Evolutionary conservation across 1,284 basidiomycete species (phyloP), one percentile per base, ranked within the genome.

Genomic region (Termitomyces sp.): DNA sequence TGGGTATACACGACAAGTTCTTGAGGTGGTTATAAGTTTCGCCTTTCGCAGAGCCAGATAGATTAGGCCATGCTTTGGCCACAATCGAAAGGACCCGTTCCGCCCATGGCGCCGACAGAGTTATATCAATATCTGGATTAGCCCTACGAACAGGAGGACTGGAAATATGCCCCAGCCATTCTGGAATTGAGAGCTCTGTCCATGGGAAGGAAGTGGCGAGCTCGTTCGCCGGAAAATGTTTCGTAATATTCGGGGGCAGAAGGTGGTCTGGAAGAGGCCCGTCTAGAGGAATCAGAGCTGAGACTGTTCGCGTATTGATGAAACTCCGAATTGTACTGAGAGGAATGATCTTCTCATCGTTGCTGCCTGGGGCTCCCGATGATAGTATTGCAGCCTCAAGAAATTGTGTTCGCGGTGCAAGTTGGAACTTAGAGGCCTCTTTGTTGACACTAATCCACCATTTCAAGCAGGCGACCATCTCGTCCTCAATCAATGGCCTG

Each of bases 381-480:
- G 78, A 70, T 13, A 93, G 65, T 10, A 95, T 74, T 0, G 86
- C 83, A 3, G 85, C 86, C 52, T 86, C 78, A 7, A 95, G 68
- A 5, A 95, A 74, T 56, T 88, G 76, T 2, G 72, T 66, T 21
- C 86, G 79, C 40, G 74, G 71, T 6, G 70, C 63, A 42, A 81
- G 67, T n/a, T 75, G 67, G 19, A 66, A 59, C 41, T 68, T 66
- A 21, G 70, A 68, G 26, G 78, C 66, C 33, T 79, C 75, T 44
- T 79, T 77, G 38, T 82, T 81, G 13, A 92, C 68, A 21, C 71
- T 68, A 49, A 88, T 81, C 90, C 94, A 97, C 96, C 96, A 99
- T 53, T 83, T 81, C 58, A 98, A 74, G 67, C 91, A 95, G 3
- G 84, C 84, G 18, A 86, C 68, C 72, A 91, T 87, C 68, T 98